Evolutionary conservation across 495 filamentous ascomycete genomes (phyloP).

Genomic region (Hypoxylon lenormandii): DNA sequence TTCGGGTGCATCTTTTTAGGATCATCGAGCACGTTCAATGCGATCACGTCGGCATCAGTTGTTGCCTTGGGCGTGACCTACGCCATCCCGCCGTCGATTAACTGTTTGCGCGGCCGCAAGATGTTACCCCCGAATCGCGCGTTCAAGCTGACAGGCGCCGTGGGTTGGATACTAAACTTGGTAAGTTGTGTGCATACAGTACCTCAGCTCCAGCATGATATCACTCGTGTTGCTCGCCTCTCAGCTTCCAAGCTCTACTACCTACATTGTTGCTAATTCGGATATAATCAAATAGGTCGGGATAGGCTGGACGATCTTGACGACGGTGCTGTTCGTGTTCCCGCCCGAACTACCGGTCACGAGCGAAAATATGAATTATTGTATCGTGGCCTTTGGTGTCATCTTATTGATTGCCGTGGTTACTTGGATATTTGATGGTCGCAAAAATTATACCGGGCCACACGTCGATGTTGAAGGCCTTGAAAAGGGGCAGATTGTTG

Average conservation of each 20-base stretch:
- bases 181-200: conserved; percentile 44
- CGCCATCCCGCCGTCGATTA: conserved; percentile 76
- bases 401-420: conserved; percentile 72
- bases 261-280: no score
- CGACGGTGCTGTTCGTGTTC: conserved; percentile 81
- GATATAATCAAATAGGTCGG: conserved; percentile 63
- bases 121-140: conserved; percentile 70
- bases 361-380: conserved; percentile 81
- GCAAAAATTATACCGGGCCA: conserved; percentile 77
- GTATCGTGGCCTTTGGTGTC: conserved; percentile 75
- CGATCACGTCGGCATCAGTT: conserved; percentile 77
- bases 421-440: conserved; percentile 79
- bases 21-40: conserved; percentile 73
- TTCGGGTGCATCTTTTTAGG: conserved; percentile 83
- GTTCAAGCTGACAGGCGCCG: conserved; percentile 68
- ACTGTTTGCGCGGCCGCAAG: conserved; percentile 71
- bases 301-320: conserved; percentile 72
- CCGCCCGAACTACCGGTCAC: conserved; percentile 75
- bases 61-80: conserved; percentile 79
- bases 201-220: no score
- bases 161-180: conserved; percentile 74
- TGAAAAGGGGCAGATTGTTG: conserved; percentile 49
- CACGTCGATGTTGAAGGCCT: conserved; percentile 63
- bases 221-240: no score
- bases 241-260: no score